Conservation (phyloP, 345 rosid genomes). For the Alliaria petiolata region DNA sequence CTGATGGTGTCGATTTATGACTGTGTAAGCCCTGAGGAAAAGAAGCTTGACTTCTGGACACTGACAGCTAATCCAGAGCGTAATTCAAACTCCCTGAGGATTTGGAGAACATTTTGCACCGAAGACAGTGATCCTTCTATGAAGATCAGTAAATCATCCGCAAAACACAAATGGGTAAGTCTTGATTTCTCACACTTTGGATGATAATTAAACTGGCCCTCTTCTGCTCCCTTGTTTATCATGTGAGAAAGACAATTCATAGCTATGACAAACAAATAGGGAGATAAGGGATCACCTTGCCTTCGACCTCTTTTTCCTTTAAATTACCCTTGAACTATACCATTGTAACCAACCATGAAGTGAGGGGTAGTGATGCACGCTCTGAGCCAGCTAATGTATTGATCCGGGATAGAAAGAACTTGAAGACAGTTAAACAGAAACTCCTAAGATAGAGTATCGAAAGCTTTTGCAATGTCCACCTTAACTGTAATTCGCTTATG, state of each 20-base stretch:
- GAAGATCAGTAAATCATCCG: neutral
- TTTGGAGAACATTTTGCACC: neutral
- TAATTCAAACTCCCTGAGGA: neutral
- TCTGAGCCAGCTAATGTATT: neutral
- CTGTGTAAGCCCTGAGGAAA: neutral
- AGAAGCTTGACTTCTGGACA: neutral
- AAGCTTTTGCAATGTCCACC: too few species aligned
- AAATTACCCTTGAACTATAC: neutral
- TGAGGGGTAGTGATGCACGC: neutral
- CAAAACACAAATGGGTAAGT: neutral
- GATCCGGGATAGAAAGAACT: too few species aligned
- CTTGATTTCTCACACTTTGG: neutral
- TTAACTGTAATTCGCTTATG: too few species aligned
- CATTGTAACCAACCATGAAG: neutral
- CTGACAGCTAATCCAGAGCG: neutral
- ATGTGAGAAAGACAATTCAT: neutral
- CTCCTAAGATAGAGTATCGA: too few species aligned
- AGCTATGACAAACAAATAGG: neutral
- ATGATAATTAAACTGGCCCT: neutral
- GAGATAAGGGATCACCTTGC: neutral
- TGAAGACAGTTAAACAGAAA: too few species aligned
- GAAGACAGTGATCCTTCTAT: neutral
- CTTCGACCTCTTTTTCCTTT: neutral
- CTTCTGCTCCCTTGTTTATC: neutral
- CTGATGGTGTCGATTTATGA: neutral